Evolutionary conservation across 371 early-diverging fungal species (phyloP).

Genomic region (Rhizomucor miehei): DNA sequence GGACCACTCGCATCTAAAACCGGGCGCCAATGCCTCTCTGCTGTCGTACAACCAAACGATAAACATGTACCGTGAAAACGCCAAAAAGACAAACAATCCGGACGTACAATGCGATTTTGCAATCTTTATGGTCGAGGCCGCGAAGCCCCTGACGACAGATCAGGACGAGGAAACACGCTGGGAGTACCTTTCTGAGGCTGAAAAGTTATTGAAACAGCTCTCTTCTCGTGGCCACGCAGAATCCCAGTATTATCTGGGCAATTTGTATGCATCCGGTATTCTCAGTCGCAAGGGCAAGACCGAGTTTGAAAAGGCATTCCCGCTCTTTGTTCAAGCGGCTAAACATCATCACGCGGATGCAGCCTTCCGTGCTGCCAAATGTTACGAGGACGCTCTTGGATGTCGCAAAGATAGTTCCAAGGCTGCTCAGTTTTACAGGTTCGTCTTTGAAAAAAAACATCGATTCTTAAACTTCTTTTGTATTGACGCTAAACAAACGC

Average conservation of each 20-base stretch:
- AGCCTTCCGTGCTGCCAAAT: constrained; percentile 63
- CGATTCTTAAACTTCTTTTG: not conserved
- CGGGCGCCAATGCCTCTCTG: constrained; percentile 62
- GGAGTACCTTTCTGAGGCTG: constrained; percentile 62
- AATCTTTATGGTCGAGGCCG: constrained; percentile 67
- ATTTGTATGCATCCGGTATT: constrained; percentile 59
- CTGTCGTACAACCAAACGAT: constrained; percentile 69
- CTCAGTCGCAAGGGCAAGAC: constrained; percentile 56
- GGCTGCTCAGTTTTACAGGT: constrained; percentile 70
- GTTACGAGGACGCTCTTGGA: constrained; percentile 68
- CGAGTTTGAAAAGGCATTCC: constrained; percentile 68
- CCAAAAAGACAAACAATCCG: constrained; percentile 78
- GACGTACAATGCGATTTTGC: constrained; percentile 81
- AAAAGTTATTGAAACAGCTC: constrained; percentile 56
- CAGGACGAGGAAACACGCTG: constrained; percentile 45
- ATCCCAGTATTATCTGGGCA: constrained; percentile 65
- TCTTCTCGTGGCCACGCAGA: constrained; percentile 62
- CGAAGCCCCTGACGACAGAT: constrained; percentile 46
- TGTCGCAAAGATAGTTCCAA: constrained; percentile 57
- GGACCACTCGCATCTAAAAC: constrained; percentile 64
- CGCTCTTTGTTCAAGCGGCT: constrained; percentile 64
- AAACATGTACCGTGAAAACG: constrained; percentile 77
- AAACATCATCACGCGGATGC: constrained; percentile 69
- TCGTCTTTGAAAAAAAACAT: not conserved
- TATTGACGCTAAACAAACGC: constrained; percentile 1